These are phyloP conservation scores for Xylaria acuta DNA, from an alignment of 495 filamentous ascomycete genomes.

Conservation along the genomic window DNA sequence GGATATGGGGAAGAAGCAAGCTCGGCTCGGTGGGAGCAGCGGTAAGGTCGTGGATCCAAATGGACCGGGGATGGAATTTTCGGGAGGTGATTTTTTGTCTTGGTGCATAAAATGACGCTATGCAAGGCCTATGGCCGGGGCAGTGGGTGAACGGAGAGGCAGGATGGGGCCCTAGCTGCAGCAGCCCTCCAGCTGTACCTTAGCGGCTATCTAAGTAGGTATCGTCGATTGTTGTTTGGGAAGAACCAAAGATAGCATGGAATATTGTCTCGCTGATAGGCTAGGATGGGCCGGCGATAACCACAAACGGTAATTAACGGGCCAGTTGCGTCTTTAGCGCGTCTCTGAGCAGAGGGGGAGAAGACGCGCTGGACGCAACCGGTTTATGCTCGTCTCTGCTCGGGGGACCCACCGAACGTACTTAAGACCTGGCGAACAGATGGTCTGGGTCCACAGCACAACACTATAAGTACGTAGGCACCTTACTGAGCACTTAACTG, in stretches of 20 bases:
- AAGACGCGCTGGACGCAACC: slow-evolving; percentile 18
- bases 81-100: slow-evolving; percentile 10
- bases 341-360: neutral
- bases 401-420: neutral
- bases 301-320: slow-evolving; percentile 12
- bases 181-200: too few species aligned
- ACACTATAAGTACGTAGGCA: too few species aligned
- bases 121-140: slow-evolving; percentile 10
- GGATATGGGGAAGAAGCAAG: slow-evolving; percentile 7
- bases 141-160: neutral
- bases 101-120: slow-evolving; percentile 26
- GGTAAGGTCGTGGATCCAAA: neutral
- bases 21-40: slow-evolving; percentile 16
- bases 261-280: neutral
- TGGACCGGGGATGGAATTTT: slow-evolving; percentile 14
- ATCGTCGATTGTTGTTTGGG: neutral
- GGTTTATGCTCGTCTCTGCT: slow-evolving; percentile 20
- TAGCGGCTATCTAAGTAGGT: neutral
- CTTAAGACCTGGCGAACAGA: neutral
- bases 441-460: neutral
- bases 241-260: neutral
- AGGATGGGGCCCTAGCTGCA: neutral
- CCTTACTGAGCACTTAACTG: too few species aligned
- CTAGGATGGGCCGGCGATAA: neutral
- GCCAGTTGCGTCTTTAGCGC: neutral